phyloP scores from a whole-genome alignment of 805 yeast species.

The Yueomyces sinensis region DNA sequence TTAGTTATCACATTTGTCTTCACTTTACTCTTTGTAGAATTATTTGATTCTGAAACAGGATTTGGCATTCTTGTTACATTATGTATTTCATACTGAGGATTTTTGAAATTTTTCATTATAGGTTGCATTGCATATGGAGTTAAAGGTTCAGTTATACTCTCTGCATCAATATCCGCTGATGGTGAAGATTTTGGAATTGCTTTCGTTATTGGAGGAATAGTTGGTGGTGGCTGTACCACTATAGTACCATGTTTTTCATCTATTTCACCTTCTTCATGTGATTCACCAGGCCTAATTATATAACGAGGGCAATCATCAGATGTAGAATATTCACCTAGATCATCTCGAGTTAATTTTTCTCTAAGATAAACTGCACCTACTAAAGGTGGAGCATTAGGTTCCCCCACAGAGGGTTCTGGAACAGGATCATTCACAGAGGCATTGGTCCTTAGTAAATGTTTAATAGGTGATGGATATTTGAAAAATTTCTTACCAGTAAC shows the following conservation, averaged over 20 bases:
- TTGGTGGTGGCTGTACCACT: constrained; percentile 1
- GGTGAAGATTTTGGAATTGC: too few species aligned
- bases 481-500: constrained; percentile 54
- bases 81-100: too few species aligned
- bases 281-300: constrained; percentile 31
- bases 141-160: too few species aligned
- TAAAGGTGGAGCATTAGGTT: constrained; percentile 83
- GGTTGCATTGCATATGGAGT: too few species aligned
- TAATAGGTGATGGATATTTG: constrained; percentile 75
- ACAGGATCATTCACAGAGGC: constrained; percentile 62
- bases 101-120: too few species aligned
- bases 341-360: constrained; percentile 65
- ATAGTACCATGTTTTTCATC: constrained; percentile 22
- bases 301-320: constrained; percentile 33
- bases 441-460: constrained; percentile 59
- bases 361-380: constrained; percentile 82
- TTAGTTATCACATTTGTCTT: neutral
- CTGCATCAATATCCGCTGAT: too few species aligned
- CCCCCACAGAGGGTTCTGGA: constrained; percentile 74
- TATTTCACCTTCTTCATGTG: constrained; percentile 23
- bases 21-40: too few species aligned
- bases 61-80: too few species aligned
- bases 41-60: too few species aligned
- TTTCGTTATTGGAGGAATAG: constrained; percentile 6
- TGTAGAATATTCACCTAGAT: constrained; percentile 62